These are phyloP conservation scores for Westerdykella aurantiaca DNA, from an alignment of 2,329 filamentous ascomycete genomes.

Conservation along the genomic window DNA sequence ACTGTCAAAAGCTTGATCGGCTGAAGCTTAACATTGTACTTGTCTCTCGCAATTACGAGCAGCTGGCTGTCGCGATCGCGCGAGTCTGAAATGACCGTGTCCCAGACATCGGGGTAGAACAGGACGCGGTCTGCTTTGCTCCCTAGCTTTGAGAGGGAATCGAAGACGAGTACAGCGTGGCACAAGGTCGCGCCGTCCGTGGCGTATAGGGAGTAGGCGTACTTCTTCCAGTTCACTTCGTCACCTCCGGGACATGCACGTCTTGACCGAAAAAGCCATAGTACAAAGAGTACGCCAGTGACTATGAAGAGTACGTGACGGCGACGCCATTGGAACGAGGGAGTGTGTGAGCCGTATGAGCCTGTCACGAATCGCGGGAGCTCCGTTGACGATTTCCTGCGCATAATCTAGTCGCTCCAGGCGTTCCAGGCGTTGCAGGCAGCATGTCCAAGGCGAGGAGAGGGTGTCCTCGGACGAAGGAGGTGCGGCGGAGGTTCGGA, in stretches of 20 bases:
- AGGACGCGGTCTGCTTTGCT: constrained; percentile 44
- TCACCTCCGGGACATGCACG: constrained; percentile 4
- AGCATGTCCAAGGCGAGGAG: constrained; percentile 7
- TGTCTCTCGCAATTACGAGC: constrained; percentile 44
- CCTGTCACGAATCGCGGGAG: constrained; percentile 25
- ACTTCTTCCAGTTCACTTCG: constrained; percentile 35
- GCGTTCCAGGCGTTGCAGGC: constrained; percentile 1
- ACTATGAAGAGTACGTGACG: constrained; percentile 24
- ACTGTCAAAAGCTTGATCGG: constrained; percentile 42
- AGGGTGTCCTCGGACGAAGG: constrained; percentile 5
- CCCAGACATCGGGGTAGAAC: constrained; percentile 41
- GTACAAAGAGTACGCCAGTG: constrained; percentile 21
- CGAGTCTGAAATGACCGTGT: constrained; percentile 21
- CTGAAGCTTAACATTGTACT: constrained; percentile 47
- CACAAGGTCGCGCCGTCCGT: constrained; percentile 41
- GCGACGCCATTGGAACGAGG: constrained; percentile 21
- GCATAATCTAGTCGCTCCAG: constrained; percentile 19
- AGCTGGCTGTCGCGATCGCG: constrained; percentile 42
- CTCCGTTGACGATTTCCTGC: constrained; percentile 30
- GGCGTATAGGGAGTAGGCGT: constrained; percentile 42
- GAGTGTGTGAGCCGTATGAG: constrained; percentile 3
- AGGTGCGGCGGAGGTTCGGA: constrained; percentile 14
- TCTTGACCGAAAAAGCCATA: constrained; percentile 23
- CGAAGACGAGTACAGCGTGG: constrained; percentile 42
- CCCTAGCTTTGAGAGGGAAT: constrained; percentile 38